A percentile compares a stretch with the other conserved stretches of the same genome.
Conservation (phyloP, 2,329 filamentous ascomycete species). For the Hyphodiscus sp. region DNA sequence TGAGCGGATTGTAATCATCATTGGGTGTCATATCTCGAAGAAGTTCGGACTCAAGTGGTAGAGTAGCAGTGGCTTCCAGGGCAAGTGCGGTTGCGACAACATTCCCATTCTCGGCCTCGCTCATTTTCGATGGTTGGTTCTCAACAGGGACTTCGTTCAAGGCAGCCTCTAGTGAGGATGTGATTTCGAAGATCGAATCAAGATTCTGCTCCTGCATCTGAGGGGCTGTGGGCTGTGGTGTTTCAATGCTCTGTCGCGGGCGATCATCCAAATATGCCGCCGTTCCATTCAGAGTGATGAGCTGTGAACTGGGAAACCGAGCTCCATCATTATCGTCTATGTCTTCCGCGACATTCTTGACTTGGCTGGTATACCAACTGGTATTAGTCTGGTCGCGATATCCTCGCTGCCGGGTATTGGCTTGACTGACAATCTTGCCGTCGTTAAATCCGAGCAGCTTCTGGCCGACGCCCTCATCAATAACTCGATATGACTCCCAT, state of each 20-base stretch:
- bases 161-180: slow-evolving; percentile 29
- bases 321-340: slow-evolving; percentile 38
- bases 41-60: not conserved
- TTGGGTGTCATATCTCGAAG: not conserved
- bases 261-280: slow-evolving; percentile 4
- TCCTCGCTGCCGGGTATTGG: slow-evolving; percentile 51
- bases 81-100: not conserved
- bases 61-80: not conserved
- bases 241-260: slow-evolving; percentile 3
- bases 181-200: slow-evolving; percentile 25
- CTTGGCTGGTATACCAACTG: slow-evolving; percentile 76
- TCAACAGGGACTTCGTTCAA: slow-evolving; percentile 14
- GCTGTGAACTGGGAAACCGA: slow-evolving; percentile 23
- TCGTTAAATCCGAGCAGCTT: slow-evolving; percentile 61
- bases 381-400: slow-evolving; percentile 77
- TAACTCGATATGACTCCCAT: slow-evolving; percentile 78
- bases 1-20: not conserved
- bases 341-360: slow-evolving; percentile 41
- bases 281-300: slow-evolving; percentile 9
- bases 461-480: slow-evolving; percentile 79
- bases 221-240: not conserved
- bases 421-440: slow-evolving; percentile 61
- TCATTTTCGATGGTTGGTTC: too few relatives aligned
- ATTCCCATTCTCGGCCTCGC: not conserved
- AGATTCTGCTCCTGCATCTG: not conserved